Evolutionary conservation across 1,139 yeast genomes (phyloP), one percentile per base, ranked within the genome.

Genomic region (Taiozyma sp.): DNA sequence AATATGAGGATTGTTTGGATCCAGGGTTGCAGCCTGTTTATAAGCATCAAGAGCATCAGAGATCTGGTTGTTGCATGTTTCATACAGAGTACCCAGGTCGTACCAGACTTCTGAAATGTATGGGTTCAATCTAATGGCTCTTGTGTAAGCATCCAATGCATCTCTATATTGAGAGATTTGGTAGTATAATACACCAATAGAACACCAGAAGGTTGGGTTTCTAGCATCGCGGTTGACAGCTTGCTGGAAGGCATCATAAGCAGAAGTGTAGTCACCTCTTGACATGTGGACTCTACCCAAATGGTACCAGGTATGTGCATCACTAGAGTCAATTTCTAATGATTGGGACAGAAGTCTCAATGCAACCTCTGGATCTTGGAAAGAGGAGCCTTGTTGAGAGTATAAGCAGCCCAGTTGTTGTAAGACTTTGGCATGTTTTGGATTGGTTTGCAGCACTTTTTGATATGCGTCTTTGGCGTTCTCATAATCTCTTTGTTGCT

Each of bases 171-270:
- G 99, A 51, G 95, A 84, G 55, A 93, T 92, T 70, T 93, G 97
- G 70, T 92, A 93, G 72, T 93, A 93, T 55, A 93, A 77, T 12
- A 93, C 98, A 67, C 99, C 99, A 65, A 93, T 93, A 32, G 97
- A 90, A 69, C 99, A 93, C 99, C 99, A 93, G 73, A 93, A 93
- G 2, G 97, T 93, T 52, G 99, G 98, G 68, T 93, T 93, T 66
- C 97, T 80, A 34, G 96, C 87, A 68, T 93, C 99, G 55, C 97
- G 81, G 69, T 93, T 93, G 51, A 93, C 99, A 8, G 99, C 99
- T 68, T 92, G 98, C 72, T 93, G 99, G 79, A 93, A 93, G 0
- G 98, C 96, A 67, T 93, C 98, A 70, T 93, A 93, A 4, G 99
- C 98, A 48, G 95, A 92, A 59, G 93, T 87, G 73, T 91, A 93